Base-by-base conservation (phyloP, 495 filamentous ascomycete genomes). In the Talaromyces proteolyticus region DNA sequence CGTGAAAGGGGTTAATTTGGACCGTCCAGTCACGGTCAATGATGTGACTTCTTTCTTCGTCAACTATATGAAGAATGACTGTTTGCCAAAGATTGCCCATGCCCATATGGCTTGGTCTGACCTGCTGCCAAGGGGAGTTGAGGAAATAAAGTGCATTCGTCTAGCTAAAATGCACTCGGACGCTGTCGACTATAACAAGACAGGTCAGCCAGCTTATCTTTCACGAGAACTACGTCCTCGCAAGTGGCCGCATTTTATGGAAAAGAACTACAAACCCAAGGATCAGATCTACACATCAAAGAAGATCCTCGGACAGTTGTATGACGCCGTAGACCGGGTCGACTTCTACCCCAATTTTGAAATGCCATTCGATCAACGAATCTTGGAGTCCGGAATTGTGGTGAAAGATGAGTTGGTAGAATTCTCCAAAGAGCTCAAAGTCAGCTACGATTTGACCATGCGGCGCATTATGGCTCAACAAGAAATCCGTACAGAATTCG, bases 111-210 rank as follows among this genome's bases (percentile, higher is more conserved):
- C 87, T 11, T 81, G 76, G 59, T 84, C 88, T 1, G 94, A 98
- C 62, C 59, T 45, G 6, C 67, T 77, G 10, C 58, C 61, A 0
- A 63, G 75, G 1, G 87, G 91, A 7, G 82, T 89, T 0, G 84
- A 84, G 55, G 74, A 84, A 49, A 54, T 70, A 0, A 85, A 81
- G 51, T 96, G 91, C 75, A 65, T 93, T 1, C 66, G 80, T 38
- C 78, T 98, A 6, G 92, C 94, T 3, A 62, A 73, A 1, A 73
- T 96, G 1, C 94, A 98, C 62, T 97, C 93, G 0, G 80, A 81
- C 51, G 92, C 93, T 0, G 93, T 98, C 2, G 93, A 98, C 57
- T 97, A 89, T 63, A 82, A 86, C 43, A 98, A 98, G 64, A 87
- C 87, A n/a, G 93, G 93, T 0, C 71, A 78, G 16, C 76, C 86